Percentiles rank a stretch among this genome's conserved stretches.
Conservation (phyloP, 1,139 yeast species). For the Hyphopichia burtonii region DNA sequence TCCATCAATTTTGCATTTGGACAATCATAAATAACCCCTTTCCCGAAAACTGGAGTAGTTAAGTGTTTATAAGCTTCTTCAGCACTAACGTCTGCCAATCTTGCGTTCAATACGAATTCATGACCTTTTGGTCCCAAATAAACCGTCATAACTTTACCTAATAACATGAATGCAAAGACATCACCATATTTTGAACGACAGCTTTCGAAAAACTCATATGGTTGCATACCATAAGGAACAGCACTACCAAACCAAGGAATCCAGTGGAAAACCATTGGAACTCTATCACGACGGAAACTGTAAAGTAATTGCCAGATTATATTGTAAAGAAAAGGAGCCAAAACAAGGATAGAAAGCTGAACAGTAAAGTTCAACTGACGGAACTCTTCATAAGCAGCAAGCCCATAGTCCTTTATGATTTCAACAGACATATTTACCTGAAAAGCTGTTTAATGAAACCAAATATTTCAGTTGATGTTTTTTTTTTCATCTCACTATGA, state of each 20-base stretch:
- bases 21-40: constrained; percentile 96
- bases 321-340: constrained; percentile 58
- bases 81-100: constrained; percentile 86
- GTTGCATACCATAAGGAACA: constrained; percentile 83
- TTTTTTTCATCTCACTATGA: not conserved
- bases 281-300: constrained; percentile 73
- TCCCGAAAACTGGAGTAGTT: constrained; percentile 96
- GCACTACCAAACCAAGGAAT: constrained; percentile 97
- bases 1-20: constrained; percentile 94
- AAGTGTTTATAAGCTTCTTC: constrained; percentile 94
- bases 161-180: constrained; percentile 80
- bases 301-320: constrained; percentile 69
- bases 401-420: not conserved
- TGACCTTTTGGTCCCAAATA: constrained; percentile 97
- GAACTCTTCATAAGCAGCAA: not conserved
- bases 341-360: constrained; percentile 36
- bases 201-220: constrained; percentile 80
- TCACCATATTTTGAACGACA: constrained; percentile 87
- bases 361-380: constrained; percentile 1
- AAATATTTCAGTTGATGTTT: not conserved
- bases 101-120: constrained; percentile 92
- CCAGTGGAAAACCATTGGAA: constrained; percentile 89
- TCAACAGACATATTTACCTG: too few species aligned
- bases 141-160: constrained; percentile 94
- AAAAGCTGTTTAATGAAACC: too few species aligned